Evolutionary conservation across 2,329 filamentous ascomycete genomes (phyloP).

Genomic region (Scedosporium boydii): DNA sequence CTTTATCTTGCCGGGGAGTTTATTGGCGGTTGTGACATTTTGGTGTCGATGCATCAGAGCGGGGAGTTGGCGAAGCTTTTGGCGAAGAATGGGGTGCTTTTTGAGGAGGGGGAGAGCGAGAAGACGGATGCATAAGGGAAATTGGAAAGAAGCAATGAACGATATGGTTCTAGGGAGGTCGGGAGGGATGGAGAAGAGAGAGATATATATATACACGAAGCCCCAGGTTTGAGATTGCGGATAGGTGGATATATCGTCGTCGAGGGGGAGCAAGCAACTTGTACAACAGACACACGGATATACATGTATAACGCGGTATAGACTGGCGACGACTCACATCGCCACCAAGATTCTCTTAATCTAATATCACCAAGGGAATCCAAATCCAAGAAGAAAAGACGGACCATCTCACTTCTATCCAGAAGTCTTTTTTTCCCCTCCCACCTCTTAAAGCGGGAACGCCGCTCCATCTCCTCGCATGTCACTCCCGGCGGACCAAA

Average conservation of each 20-base stretch:
- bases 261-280: slow-evolving; percentile 9
- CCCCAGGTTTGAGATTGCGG: background rate
- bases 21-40: slow-evolving; percentile 92
- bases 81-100: slow-evolving; percentile 82
- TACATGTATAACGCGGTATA: slow-evolving; percentile 3
- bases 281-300: slow-evolving; percentile 4
- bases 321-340: background rate
- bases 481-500: slow-evolving; percentile 90
- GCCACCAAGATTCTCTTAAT: background rate
- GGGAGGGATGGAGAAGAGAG: background rate
- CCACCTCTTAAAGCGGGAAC: slow-evolving; percentile 33
- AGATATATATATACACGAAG: background rate
- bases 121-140: slow-evolving; percentile 12
- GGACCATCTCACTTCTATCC: background rate
- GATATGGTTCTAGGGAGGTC: background rate
- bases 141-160: background rate
- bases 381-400: background rate
- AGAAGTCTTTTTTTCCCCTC: background rate
- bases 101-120: slow-evolving; percentile 36
- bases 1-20: slow-evolving; percentile 95
- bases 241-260: background rate
- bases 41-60: slow-evolving; percentile 95
- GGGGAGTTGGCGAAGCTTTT: slow-evolving; percentile 86
- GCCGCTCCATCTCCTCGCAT: slow-evolving; percentile 71
- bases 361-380: background rate